These are phyloP conservation scores for Colletotrichum chrysophilum DNA, from an alignment of 2,329 filamentous ascomycete genomes.

Conservation along the genomic window DNA sequence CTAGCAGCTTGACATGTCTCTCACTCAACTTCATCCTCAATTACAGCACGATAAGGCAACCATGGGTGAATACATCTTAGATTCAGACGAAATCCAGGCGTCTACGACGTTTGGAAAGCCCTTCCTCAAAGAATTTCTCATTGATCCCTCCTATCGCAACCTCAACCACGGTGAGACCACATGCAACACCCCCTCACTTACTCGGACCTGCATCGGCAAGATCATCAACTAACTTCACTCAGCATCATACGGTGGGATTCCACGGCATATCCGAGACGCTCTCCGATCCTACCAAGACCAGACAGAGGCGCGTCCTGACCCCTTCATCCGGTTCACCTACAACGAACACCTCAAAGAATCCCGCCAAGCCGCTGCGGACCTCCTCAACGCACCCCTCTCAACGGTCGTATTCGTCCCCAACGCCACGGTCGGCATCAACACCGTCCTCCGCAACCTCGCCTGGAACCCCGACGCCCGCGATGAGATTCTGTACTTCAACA, in stretches of 20 bases:
- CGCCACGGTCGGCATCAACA: conserved; percentile 80
- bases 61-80: conserved; percentile 1
- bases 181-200: not conserved
- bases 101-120: conserved; percentile 34
- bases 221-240: conserved; percentile 17
- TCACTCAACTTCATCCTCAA: not conserved
- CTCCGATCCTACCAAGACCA: conserved; percentile 70
- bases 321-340: conserved; percentile 75
- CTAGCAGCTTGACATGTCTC: not conserved
- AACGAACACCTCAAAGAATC: conserved; percentile 66
- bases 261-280: conserved; percentile 62
- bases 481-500: conserved; percentile 79
- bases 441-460: conserved; percentile 75
- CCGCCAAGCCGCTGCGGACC: conserved; percentile 66
- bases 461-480: conserved; percentile 76
- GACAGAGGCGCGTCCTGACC: conserved; percentile 73
- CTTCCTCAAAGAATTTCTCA: conserved; percentile 70
- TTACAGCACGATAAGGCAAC: not conserved
- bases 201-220: not conserved
- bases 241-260: conserved; percentile 84
- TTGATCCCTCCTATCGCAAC: conserved; percentile 71
- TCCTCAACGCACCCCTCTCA: conserved; percentile 69
- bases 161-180: conserved; percentile 73
- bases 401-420: conserved; percentile 82
- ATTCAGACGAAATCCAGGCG: not conserved